Conservation (phyloP, 176 grass and related monocot species). For the Rhynchospora pubera region DNA sequence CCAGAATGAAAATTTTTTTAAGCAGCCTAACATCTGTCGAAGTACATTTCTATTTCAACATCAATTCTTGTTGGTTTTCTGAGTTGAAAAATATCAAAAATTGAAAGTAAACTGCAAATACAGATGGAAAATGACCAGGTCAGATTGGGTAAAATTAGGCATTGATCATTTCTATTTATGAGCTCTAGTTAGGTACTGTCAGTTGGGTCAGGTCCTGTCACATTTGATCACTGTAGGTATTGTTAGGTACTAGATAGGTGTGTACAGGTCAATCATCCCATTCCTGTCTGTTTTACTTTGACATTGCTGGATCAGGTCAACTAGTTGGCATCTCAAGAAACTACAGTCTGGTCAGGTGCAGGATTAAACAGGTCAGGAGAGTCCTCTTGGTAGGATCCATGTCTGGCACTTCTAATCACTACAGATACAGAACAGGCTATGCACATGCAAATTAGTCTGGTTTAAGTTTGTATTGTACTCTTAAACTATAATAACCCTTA, state of each 20-base stretch:
- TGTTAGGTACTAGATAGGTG: neutral
- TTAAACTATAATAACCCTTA: neutral
- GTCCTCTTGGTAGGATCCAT: neutral
- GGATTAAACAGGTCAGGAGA: neutral
- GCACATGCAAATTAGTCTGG: neutral
- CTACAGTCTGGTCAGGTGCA: neutral
- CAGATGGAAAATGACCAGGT: neutral
- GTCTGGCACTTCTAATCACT: neutral
- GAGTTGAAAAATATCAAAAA: neutral
- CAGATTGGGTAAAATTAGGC: neutral
- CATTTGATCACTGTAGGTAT: too few relatives aligned
- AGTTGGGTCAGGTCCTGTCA: neutral
- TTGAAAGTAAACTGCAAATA: neutral
- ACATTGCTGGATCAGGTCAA: neutral
- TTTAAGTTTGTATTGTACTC: neutral
- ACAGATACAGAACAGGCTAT: neutral
- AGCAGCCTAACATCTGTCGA: neutral
- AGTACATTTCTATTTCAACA: neutral
- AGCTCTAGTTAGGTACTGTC: neutral
- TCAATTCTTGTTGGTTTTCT: neutral
- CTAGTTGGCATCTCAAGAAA: neutral
- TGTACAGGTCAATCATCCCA: neutral
- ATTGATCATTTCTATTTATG: too few relatives aligned
- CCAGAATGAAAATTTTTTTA: neutral
- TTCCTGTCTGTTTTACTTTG: neutral